These are phyloP conservation scores for Starmerella riodocensis DNA, from an alignment of 805 yeast genomes.

Conservation along the genomic window DNA sequence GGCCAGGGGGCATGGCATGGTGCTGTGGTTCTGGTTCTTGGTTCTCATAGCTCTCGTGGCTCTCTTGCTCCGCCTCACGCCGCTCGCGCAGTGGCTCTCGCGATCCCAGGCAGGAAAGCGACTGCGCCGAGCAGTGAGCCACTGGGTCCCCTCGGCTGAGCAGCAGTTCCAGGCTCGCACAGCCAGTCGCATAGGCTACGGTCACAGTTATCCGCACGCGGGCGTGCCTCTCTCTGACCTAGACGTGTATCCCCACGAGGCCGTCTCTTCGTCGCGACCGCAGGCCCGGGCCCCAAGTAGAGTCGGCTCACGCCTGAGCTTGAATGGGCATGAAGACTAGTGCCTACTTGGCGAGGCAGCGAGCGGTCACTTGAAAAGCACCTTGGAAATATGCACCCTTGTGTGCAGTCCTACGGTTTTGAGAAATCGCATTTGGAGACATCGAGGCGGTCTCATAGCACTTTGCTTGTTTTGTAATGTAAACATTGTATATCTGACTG, in stretches of 20 bases:
- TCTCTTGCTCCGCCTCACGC: neutral
- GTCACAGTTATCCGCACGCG: conserved; percentile 17
- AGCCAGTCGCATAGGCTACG: conserved; percentile 15
- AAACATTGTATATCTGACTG: too few species aligned
- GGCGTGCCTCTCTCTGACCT: conserved; percentile 13
- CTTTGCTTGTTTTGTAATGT: too few species aligned
- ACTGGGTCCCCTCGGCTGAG: conserved; percentile 1
- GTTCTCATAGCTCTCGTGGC: neutral
- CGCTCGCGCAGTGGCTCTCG: neutral
- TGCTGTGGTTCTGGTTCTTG: neutral
- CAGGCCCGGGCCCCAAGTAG: conserved; percentile 15
- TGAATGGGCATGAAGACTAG: conserved; percentile 5
- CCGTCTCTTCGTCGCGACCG: conserved; percentile 10
- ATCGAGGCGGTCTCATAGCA: too few species aligned
- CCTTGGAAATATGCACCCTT: too few species aligned
- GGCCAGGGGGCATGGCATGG: neutral
- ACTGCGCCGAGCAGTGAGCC: conserved; percentile 1
- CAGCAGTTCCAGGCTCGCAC: conserved; percentile 5
- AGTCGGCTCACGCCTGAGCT: conserved; percentile 18
- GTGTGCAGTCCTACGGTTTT: too few species aligned
- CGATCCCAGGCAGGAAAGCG: neutral
- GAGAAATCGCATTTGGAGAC: too few species aligned
- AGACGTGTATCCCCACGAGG: conserved; percentile 1
- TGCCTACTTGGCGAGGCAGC: too few species aligned
- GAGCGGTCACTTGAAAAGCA: too few species aligned